Conservation (phyloP, 2,329 filamentous ascomycete species). For the Fulvia fulva region DNA sequence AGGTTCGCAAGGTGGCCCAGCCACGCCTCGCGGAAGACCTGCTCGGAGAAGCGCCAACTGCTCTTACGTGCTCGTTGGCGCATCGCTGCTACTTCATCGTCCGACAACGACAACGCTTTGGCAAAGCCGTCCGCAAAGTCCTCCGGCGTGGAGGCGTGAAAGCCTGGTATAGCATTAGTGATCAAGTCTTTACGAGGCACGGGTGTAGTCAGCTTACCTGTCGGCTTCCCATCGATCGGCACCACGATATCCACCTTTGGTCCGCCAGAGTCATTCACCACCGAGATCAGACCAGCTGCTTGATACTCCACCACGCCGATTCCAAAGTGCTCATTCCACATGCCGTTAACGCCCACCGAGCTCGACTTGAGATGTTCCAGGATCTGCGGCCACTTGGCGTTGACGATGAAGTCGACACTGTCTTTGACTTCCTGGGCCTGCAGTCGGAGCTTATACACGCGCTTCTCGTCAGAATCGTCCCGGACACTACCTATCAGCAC, state of each 20-base stretch:
- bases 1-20: conserved; percentile 68
- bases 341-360: conserved; percentile 88
- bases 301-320: conserved; percentile 98
- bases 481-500: conserved; percentile 91
- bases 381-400: conserved; percentile 85
- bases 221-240: conserved; percentile 70
- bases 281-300: conserved; percentile 84
- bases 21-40: conserved; percentile 80
- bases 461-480: conserved; percentile 72
- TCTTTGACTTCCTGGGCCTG: conserved; percentile 82
- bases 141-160: conserved; percentile 71
- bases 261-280: conserved; percentile 90
- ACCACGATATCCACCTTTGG: conserved; percentile 92
- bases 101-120: conserved; percentile 65
- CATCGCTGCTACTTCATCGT: conserved; percentile 66
- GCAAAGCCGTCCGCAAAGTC: conserved; percentile 81
- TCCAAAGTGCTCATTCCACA: conserved; percentile 99
- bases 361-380: conserved; percentile 71
- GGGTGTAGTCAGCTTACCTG: conserved; percentile 52
- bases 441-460: conserved; percentile 83
- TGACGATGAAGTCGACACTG: conserved; percentile 78
- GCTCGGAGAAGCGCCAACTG: conserved; percentile 80
- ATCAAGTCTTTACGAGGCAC: not conserved
- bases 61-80: conserved; percentile 71
- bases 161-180: conserved; percentile 54